phyloP scores from a whole-genome alignment of 306 rosid genomes.

The Erythrophleum fordii region DNA sequence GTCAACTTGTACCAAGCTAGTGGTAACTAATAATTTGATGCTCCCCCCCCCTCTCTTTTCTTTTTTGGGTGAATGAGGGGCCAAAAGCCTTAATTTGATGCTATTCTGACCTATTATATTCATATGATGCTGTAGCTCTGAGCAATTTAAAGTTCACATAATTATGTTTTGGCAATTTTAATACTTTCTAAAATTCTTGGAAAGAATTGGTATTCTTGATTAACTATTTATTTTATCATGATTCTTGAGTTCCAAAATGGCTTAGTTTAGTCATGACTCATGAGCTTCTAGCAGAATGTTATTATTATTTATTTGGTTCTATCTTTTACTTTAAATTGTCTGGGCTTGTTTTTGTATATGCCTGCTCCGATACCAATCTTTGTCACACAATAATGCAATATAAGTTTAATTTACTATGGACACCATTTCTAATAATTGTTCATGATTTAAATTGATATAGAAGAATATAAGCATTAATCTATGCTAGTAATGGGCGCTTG shows the following conservation, averaged over 20 bases:
- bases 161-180: background rate
- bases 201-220: background rate
- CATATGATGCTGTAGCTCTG: constrained; percentile 1
- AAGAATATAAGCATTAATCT: background rate
- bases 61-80: background rate
- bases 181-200: background rate
- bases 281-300: background rate
- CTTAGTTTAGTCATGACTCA: background rate
- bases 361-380: background rate
- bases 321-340: background rate
- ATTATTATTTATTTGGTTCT: background rate
- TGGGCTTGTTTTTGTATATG: background rate
- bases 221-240: background rate
- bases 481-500: background rate
- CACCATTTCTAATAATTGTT: background rate
- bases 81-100: no score
- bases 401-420: background rate
- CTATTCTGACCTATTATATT: constrained; percentile 27
- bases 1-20: constrained; percentile 21
- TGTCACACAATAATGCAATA: background rate
- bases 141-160: constrained; percentile 18
- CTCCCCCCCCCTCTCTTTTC: no score
- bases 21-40: background rate
- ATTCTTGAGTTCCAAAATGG: background rate
- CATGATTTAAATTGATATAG: background rate